Evolutionary conservation across 1,139 yeast species (phyloP).

Genomic region (Suhomyces yuchorum): DNA sequence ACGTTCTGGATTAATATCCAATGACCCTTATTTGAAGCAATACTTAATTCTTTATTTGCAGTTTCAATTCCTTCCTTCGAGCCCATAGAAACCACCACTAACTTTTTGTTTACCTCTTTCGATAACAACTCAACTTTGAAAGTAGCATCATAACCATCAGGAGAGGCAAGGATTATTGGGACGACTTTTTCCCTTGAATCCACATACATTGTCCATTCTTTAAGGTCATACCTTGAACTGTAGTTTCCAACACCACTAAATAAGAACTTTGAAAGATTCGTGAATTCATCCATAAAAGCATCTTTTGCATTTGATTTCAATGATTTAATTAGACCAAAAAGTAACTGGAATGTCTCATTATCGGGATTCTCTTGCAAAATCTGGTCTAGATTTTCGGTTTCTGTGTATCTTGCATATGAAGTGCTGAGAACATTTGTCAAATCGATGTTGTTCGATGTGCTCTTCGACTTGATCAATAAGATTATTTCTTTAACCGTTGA

Average conservation of each 20-base stretch:
- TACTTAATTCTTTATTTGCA: constrained; percentile 57
- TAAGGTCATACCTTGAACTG: constrained; percentile 31
- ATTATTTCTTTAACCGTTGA: constrained; percentile 18
- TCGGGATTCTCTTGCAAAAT: constrained; percentile 19
- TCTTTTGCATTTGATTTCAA: constrained; percentile 15
- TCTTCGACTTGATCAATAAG: constrained; percentile 1
- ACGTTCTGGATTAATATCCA: constrained; percentile 82
- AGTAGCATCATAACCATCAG: constrained; percentile 70
- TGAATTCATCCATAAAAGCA: constrained; percentile 23
- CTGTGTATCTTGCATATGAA: constrained; percentile 14
- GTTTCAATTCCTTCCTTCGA: constrained; percentile 63
- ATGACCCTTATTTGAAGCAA: constrained; percentile 46
- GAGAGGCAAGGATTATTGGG: constrained; percentile 59
- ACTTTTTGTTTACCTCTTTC: constrained; percentile 19
- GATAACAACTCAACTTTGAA: constrained; percentile 54
- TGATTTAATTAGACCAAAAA: constrained; percentile 18
- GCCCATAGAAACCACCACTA: constrained; percentile 69
- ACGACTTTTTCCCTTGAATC: constrained; percentile 12
- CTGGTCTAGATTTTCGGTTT: constrained; percentile 9
- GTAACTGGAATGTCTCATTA: constrained; percentile 21
- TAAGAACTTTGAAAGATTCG: constrained; percentile 22
- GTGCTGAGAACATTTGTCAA: constrained; percentile 10
- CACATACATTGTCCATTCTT: constrained; percentile 22
- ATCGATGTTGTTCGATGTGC: constrained; percentile 2
- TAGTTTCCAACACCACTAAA: constrained; percentile 29